Evolutionary conservation across 2,329 filamentous ascomycete genomes (phyloP).

Genomic region (Nigrospora osmanthi): DNA sequence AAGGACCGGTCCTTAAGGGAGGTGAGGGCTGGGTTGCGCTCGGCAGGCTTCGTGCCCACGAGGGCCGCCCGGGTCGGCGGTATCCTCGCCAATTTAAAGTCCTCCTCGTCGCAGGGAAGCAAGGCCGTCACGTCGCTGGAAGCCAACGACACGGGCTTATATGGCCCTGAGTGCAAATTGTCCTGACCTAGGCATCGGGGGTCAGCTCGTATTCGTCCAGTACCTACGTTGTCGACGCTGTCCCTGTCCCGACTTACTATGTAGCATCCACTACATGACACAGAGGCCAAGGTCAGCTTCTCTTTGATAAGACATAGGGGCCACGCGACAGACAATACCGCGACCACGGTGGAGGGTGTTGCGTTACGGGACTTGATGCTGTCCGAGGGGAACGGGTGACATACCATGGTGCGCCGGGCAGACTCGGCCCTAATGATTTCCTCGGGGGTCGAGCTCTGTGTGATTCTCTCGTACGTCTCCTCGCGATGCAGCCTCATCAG

Average conservation of each 20-base stretch:
- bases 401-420: slow-evolving; percentile 46
- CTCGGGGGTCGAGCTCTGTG: slow-evolving; percentile 31
- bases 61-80: slow-evolving; percentile 43
- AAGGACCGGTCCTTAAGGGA: slow-evolving; percentile 37
- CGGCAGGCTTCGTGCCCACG: slow-evolving; percentile 42
- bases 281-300: not conserved
- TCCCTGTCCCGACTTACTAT: slow-evolving; percentile 26
- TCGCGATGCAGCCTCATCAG: slow-evolving; percentile 47
- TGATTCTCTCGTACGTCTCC: slow-evolving; percentile 39
- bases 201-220: no score
- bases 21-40: slow-evolving; percentile 34
- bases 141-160: slow-evolving; percentile 41
- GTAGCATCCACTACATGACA: slow-evolving; percentile 44
- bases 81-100: slow-evolving; percentile 39
- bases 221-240: no score
- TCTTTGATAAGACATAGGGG: no score
- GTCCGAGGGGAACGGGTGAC: not conserved
- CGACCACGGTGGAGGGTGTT: no score
- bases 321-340: no score
- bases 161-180: slow-evolving; percentile 45
- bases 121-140: slow-evolving; percentile 46
- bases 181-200: slow-evolving; percentile 33
- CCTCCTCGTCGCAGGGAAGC: slow-evolving; percentile 42
- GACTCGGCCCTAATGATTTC: slow-evolving; percentile 43
- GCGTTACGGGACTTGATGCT: not conserved